Percentiles rank a stretch among this genome's conserved stretches.
phyloP scores from a whole-genome alignment of 257 asterid species.

The Linaria vulgaris region DNA sequence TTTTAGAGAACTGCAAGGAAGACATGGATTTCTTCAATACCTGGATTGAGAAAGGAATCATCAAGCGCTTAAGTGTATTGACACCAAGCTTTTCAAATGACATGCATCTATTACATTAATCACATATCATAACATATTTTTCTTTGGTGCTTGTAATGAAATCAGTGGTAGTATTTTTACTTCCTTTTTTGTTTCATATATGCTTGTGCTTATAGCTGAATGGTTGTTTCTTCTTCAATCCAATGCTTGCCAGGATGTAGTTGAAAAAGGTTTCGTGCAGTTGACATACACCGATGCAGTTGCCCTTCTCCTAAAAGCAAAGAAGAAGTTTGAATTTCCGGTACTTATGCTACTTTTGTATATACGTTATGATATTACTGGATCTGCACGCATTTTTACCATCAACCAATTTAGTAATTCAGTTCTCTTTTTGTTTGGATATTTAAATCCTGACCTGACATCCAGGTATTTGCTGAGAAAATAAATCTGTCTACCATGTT shows the following conservation, averaged over 20 bases:
- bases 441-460: background rate
- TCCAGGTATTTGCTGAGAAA: background rate
- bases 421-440: background rate
- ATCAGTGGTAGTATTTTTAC: background rate
- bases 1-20: slow-evolving; percentile 94
- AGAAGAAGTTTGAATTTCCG: slow-evolving; percentile 80
- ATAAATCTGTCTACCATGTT: slow-evolving; percentile 12
- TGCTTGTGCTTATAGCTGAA: slow-evolving; percentile 29
- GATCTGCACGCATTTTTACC: slow-evolving; percentile 6
- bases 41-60: slow-evolving; percentile 97
- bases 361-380: slow-evolving; percentile 11
- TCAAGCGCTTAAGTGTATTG: slow-evolving; percentile 70
- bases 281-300: slow-evolving; percentile 87
- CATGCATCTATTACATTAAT: slow-evolving; percentile 3
- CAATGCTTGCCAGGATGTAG: slow-evolving; percentile 67
- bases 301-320: slow-evolving; percentile 69
- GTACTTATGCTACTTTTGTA: slow-evolving; percentile 38
- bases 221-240: slow-evolving; percentile 24
- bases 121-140: background rate
- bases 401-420: background rate
- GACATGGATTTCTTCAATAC: slow-evolving; percentile 96
- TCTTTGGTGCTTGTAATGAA: background rate
- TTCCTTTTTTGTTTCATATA: background rate
- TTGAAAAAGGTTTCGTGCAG: slow-evolving; percentile 76
- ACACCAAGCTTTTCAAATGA: slow-evolving; percentile 14